A percentile compares a stretch with the other conserved stretches of the same genome.
These are phyloP conservation scores for Phanerochaete carnosa DNA, from an alignment of 768 basidiomycete species.

Conservation along the genomic window DNA sequence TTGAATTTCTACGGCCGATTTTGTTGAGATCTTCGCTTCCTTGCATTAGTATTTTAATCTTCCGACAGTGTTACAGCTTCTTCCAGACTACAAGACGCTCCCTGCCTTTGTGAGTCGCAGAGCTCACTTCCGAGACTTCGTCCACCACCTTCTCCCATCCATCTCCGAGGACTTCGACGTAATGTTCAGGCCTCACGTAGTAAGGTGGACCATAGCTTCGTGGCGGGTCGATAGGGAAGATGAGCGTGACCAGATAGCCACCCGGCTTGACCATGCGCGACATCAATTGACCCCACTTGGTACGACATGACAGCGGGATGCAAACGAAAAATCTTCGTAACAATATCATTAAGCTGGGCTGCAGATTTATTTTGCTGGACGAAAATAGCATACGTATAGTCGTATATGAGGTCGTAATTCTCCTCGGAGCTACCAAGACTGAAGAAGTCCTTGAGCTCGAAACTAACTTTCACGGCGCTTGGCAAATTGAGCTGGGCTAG, in stretches of 20 bases:
- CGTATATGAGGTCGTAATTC: conserved; percentile 56
- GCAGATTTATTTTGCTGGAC: neutral
- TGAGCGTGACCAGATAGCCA: conserved; percentile 57
- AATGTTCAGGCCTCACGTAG: conserved; percentile 55
- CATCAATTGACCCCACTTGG: conserved; percentile 59
- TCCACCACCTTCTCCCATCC: conserved; percentile 55
- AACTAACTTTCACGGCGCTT: conserved; percentile 31
- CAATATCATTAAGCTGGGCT: too few relatives aligned
- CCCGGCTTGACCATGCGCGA: conserved; percentile 53
- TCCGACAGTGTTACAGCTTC: conserved; percentile 15
- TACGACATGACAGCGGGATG: conserved; percentile 50
- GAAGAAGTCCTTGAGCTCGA: conserved; percentile 56
- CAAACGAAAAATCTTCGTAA: conserved; percentile 65
- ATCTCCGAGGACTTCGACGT: conserved; percentile 44
- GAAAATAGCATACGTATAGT: conserved; percentile 50
- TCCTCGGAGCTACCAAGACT: conserved; percentile 31
- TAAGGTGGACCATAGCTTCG: conserved; percentile 57
- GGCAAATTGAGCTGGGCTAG: conserved; percentile 18
- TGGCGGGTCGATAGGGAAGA: conserved; percentile 46
- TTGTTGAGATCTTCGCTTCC: too few relatives aligned
- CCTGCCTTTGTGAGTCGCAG: conserved; percentile 38
- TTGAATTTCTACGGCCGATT: too few relatives aligned
- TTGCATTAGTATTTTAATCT: too few relatives aligned
- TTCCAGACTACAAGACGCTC: conserved; percentile 58
- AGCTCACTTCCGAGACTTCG: conserved; percentile 42